phyloP scores from a whole-genome alignment of 1,284 basidiomycete species.

The Ustilago lituana region DNA sequence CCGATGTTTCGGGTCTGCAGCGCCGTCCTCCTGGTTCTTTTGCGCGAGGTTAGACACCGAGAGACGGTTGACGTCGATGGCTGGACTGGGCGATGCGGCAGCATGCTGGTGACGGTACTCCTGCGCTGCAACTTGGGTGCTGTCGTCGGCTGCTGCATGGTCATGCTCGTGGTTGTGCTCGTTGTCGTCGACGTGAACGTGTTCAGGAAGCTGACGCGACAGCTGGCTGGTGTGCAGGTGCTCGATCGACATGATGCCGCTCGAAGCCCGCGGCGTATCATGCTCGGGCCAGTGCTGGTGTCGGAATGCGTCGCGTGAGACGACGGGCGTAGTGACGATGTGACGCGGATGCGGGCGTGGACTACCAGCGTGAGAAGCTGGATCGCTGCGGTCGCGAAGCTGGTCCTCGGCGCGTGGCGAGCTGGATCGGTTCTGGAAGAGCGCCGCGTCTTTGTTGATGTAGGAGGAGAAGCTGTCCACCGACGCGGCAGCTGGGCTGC shows the following conservation, averaged over 20 bases:
- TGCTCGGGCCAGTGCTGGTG: conserved; percentile 32
- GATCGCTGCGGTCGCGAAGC: conserved; percentile 40
- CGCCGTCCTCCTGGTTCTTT: conserved; percentile 30
- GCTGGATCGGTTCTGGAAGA: conserved; percentile 48
- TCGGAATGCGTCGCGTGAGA: conserved; percentile 47
- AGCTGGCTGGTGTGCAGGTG: conserved; percentile 20
- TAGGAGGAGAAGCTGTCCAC: conserved; percentile 55
- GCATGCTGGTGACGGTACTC: neutral
- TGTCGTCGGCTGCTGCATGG: neutral
- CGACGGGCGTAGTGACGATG: conserved; percentile 35
- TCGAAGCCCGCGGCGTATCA: neutral
- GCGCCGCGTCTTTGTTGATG: conserved; percentile 49
- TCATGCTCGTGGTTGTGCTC: neutral
- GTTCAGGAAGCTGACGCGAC: conserved; percentile 6
- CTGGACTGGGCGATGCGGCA: conserved; percentile 24
- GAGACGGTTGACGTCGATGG: conserved; percentile 38
- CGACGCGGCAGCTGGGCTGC: conserved; percentile 48
- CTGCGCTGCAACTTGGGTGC: conserved; percentile 2
- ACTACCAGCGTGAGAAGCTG: conserved; percentile 26
- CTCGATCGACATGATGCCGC: conserved; percentile 36
- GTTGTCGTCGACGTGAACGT: neutral
- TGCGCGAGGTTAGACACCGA: conserved; percentile 37
- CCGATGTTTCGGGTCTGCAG: conserved; percentile 4
- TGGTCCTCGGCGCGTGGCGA: conserved; percentile 47
- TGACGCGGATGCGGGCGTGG: conserved; percentile 33